Conservation (phyloP, 164 flowering plant genomes). For the Sedum album region DNA sequence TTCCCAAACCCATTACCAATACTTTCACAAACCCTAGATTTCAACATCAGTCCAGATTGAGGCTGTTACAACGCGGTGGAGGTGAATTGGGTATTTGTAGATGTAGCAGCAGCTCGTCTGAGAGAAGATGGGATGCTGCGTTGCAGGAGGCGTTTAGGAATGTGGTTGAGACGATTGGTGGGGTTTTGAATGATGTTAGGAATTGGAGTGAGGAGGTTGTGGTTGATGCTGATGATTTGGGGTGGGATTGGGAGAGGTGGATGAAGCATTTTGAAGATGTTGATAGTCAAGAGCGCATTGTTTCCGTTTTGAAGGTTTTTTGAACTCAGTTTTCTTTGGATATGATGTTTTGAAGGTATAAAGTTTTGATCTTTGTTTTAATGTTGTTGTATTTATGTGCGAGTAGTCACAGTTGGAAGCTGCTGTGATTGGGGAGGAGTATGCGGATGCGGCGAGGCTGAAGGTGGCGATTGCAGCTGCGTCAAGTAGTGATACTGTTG, state of each 20-base stretch:
- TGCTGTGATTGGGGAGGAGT: slow-evolving; percentile 68
- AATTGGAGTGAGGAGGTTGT: slow-evolving; percentile 12
- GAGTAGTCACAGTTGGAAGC: slow-evolving; percentile 62
- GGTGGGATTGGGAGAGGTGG: slow-evolving; percentile 97
- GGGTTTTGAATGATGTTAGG: slow-evolving; percentile 23
- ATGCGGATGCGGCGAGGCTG: slow-evolving; percentile 75
- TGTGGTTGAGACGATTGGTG: slow-evolving; percentile 35
- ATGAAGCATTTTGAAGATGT: slow-evolving; percentile 59
- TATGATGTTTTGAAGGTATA: no score
- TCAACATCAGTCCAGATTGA: slow-evolving; percentile 12
- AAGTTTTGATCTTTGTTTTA: background rate
- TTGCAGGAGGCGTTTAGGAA: slow-evolving; percentile 32
- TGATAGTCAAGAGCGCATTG: slow-evolving; percentile 62
- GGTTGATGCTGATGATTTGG: slow-evolving; percentile 14
- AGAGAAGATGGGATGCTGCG: slow-evolving; percentile 42
- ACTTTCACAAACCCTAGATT: slow-evolving; percentile 16
- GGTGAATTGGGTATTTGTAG: slow-evolving; percentile 27
- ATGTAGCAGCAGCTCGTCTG: slow-evolving; percentile 33
- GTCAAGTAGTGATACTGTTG: slow-evolving; percentile 68
- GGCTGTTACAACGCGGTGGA: slow-evolving; percentile 8
- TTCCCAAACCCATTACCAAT: slow-evolving; percentile 14
- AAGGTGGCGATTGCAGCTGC: slow-evolving; percentile 95
- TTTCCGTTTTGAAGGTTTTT: slow-evolving; percentile 65
- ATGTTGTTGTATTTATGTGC: slow-evolving; percentile 7
- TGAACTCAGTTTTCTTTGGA: no score